Evolutionary conservation across 139 green algal species (phyloP), one percentile per base, ranked within the genome.

Genomic region (Volvox reticuliferus): DNA sequence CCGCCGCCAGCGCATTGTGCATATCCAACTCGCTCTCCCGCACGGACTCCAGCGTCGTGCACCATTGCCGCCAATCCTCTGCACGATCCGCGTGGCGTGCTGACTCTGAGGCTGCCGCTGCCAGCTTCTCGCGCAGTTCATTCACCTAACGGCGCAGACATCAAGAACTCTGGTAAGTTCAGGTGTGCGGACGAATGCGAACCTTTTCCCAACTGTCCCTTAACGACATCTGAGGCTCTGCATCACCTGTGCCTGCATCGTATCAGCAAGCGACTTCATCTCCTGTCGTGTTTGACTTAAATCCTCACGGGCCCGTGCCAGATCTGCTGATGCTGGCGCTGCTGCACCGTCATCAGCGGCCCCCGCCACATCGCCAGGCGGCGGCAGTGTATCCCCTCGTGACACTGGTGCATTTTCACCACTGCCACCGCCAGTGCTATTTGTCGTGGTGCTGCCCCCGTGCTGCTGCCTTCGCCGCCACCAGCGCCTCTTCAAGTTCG

Each of bases 231-330:
- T 55, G 44, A 5, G 44, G 9, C 44, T 9, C 65, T 12, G 65
- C 65, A 24, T 21, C 55, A 92, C 89, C 89, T 92, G 81, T 1
- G 24, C 62, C 63, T 92, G 91, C 88, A 93, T 71, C 62, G 88
- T 14, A 12, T 87, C 67, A 2, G 50, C 44, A 20, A 88, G 79
- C 24, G 78, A 50, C 61, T 55, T 65, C 26, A 81, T 75, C 50
- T 93, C 91, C 17, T 37, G 32, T 33, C 82, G 88, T n/a, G 82
- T 92, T 37, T 90, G 89, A 35, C 62, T 28, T 55, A 93, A 82
- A 82, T 91, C 91, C 63, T 76, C 55, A n/a, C 33, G 55, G 61
- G 37, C 73, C 86, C 75, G 55, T 2, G 55, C 55, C 55, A 90
- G 32, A 75, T 32, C 30, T 61, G 69, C 79, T 55, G 50, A 36